Percentiles rank a stretch among this genome's conserved stretches.
These are phyloP conservation scores for Theileria equi DNA, from an alignment of 169 alveolate species.

Conservation along the genomic window DNA sequence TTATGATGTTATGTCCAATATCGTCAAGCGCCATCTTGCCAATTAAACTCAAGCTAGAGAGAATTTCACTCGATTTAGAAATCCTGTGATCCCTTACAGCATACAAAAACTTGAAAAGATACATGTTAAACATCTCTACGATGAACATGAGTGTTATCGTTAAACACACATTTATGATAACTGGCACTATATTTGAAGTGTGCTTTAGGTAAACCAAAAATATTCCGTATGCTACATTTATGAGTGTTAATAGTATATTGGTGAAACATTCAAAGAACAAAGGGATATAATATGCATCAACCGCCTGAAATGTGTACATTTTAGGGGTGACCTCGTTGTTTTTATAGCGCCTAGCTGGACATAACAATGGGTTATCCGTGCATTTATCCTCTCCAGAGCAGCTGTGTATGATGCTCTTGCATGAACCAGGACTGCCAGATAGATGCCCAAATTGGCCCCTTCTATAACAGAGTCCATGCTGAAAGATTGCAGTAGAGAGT, in stretches of 20 bases:
- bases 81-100: conserved; percentile 27
- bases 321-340: conserved; percentile 34
- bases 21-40: conserved; percentile 20
- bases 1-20: conserved; percentile 25
- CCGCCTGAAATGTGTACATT: conserved; percentile 20
- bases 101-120: conserved; percentile 1
- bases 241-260: conserved; percentile 1
- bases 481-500: conserved; percentile 46
- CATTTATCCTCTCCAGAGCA: conserved; percentile 16
- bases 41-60: conserved; percentile 1
- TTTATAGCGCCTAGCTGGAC: conserved; percentile 46
- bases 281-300: conserved; percentile 15
- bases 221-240: conserved; percentile 24
- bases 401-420: conserved; percentile 13
- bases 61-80: conserved; percentile 10
- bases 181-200: conserved; percentile 9
- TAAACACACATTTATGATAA: conserved; percentile 3
- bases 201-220: conserved; percentile 2
- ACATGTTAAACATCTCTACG: conserved; percentile 26
- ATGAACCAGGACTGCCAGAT: background rate
- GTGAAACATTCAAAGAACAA: conserved; percentile 1
- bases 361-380: conserved; percentile 16
- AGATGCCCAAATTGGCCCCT: background rate
- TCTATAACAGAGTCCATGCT: conserved; percentile 53
- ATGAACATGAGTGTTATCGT: background rate